Percentiles rank a stretch among this genome's conserved stretches.
These are phyloP conservation scores for Maudiozyma turicensis DNA, from an alignment of 805 yeast genomes.

Conservation along the genomic window DNA sequence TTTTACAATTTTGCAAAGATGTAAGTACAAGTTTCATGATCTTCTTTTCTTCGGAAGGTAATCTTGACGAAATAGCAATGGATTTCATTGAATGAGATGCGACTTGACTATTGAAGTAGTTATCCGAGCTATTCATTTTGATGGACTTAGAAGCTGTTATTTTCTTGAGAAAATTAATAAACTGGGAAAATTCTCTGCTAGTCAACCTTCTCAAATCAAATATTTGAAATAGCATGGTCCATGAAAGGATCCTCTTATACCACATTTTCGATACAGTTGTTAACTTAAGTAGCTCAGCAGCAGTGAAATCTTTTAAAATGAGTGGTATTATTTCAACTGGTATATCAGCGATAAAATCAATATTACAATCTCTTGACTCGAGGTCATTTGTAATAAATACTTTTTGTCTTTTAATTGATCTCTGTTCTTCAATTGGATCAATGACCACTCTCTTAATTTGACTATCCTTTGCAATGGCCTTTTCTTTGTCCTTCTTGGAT, in stretches of 20 bases:
- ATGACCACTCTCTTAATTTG: slow-evolving; percentile 8
- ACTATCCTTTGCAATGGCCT: background rate
- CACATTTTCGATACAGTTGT: slow-evolving; percentile 17
- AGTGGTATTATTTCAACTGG: slow-evolving; percentile 22
- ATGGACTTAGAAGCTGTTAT: background rate
- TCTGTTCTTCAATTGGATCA: slow-evolving; percentile 18
- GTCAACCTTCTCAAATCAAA: slow-evolving; percentile 12
- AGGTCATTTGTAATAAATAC: background rate
- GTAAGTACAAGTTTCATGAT: slow-evolving; percentile 9
- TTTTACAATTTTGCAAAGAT: slow-evolving; percentile 6
- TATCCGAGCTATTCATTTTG: background rate
- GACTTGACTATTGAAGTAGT: background rate
- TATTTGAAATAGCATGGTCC: slow-evolving; percentile 14
- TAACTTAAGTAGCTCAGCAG: slow-evolving; percentile 14
- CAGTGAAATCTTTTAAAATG: slow-evolving; percentile 12
- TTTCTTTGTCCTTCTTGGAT: background rate
- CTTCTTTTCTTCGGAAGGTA: slow-evolving; percentile 18
- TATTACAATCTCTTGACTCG: background rate
- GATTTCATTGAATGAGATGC: slow-evolving; percentile 3
- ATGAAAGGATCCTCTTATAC: slow-evolving; percentile 10
- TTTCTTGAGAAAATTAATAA: slow-evolving; percentile 11
- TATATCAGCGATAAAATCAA: slow-evolving; percentile 14
- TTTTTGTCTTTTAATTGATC: background rate
- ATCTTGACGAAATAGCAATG: slow-evolving; percentile 14
- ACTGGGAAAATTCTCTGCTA: slow-evolving; percentile 10